Base-by-base conservation (phyloP, 1,284 basidiomycete genomes). In the Ustilago trichophora region DNA sequence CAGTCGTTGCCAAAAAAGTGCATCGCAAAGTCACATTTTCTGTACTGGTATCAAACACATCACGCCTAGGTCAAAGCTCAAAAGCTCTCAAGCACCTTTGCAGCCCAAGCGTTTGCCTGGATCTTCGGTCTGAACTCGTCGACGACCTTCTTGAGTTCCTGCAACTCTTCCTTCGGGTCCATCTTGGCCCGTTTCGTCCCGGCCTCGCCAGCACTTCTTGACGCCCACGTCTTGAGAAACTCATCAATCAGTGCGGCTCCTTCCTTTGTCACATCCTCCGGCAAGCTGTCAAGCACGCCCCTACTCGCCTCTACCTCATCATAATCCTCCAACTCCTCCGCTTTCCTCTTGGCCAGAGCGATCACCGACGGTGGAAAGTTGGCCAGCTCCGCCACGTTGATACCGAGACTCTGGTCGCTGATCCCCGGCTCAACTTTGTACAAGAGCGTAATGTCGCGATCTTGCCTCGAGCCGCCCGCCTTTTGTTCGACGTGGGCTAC, bases 301-400 rank as follows among this genome's bases (percentile, higher is more conserved):
- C 26, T 37, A 13, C 15, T 27, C 5, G 37, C 19, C 16, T 59
- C 47, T 27, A 69, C 68, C 11, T 51, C 54, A 19, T 89, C 89
- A 82, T 94, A 95, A 77, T 97, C 93, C 83, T 99, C 96, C 25
- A 99, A 84, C 72, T 98, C 95, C 72, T 95, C 92, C 0, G 95
- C 95, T 80, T 98, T 98, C 40, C 90, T 87, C 82, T 92, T 92
- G 5, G 96, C 96, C 45, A 93, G 91, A 85, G 90, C 91, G 60
- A 98, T 88, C 5, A 98, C 94, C 63, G 88, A 89, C 52, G 94
- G 91, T 0, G 95, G 96, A 83, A 99, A 98, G 78, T 95, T 92
- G 11, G 96, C 95, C 31, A 98, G 85, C 80, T 95, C 88, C 0
- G 96, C 96, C 18, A 99, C 96, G 73, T 98, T 94, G 38, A 99